Conservation (phyloP, 2,329 filamentous ascomycete genomes). For the Fusarium albosuccineum region DNA sequence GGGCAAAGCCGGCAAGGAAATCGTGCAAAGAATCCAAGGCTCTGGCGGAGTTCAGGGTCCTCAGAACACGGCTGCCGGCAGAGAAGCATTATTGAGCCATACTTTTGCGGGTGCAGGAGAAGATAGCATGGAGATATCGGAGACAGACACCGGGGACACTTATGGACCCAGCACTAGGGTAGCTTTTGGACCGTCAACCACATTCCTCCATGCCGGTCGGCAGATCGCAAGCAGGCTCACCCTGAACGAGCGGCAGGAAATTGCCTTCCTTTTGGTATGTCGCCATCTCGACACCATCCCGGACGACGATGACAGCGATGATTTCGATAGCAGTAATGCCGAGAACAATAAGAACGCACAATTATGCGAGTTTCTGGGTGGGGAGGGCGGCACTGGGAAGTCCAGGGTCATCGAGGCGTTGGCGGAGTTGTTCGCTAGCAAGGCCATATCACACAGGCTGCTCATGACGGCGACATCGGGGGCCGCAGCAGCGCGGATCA, state of each 20-base stretch:
- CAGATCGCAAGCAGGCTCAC: background rate
- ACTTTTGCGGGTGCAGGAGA: background rate
- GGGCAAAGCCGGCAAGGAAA: background rate
- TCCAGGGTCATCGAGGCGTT: slow-evolving; percentile 11
- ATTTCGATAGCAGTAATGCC: background rate
- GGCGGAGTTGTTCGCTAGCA: slow-evolving; percentile 1
- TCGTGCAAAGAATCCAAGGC: background rate
- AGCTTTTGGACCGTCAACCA: background rate
- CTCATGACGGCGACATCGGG: slow-evolving; percentile 5
- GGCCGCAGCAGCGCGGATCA: slow-evolving; percentile 1
- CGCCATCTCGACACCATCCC: background rate
- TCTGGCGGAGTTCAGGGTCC: background rate
- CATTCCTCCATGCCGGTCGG: slow-evolving; percentile 1
- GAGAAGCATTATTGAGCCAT: background rate
- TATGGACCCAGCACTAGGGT: background rate
- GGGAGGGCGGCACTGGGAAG: slow-evolving; percentile 1
- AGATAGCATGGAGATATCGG: background rate
- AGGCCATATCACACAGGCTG: slow-evolving; percentile 5
- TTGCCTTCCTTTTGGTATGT: slow-evolving; percentile 14
- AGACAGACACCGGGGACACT: background rate
- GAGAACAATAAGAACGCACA: background rate
- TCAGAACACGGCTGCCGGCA: background rate
- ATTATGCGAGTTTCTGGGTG: slow-evolving; percentile 1
- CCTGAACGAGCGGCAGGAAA: slow-evolving; percentile 3
- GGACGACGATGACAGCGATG: background rate